Conservation (phyloP, 2,329 filamentous ascomycete genomes). For the Penicillium sclerotigenum region DNA sequence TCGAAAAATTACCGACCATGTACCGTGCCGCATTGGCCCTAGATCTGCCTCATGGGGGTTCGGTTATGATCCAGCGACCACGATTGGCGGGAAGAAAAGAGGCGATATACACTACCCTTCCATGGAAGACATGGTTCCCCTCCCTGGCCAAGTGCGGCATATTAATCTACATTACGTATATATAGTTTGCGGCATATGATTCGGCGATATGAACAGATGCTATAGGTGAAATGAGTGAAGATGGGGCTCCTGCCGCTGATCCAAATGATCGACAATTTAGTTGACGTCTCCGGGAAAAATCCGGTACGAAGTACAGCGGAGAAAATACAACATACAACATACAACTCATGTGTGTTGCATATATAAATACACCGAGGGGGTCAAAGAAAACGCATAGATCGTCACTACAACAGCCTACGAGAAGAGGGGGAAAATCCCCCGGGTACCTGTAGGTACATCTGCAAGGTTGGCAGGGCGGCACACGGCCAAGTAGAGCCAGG, state of each 20-base stretch:
- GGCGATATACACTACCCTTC: not conserved
- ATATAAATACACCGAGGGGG: not conserved
- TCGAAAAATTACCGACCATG: not conserved
- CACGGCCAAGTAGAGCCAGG: conserved; percentile 23
- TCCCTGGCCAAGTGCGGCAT: not conserved
- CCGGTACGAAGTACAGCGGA: not conserved
- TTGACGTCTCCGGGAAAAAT: not conserved
- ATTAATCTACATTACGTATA: not conserved
- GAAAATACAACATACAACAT: not conserved
- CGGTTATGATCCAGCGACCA: not conserved
- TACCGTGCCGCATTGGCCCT: not conserved
- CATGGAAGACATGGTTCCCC: conserved; percentile 1
- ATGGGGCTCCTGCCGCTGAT: conserved; percentile 3
- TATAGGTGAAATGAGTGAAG: not conserved
- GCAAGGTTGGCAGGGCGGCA: conserved; percentile 14
- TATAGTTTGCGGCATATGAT: not conserved
- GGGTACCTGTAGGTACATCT: conserved; percentile 26
- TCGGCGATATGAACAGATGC: not conserved
- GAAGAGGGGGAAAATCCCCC: conserved; percentile 5
- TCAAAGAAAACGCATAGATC: not conserved
- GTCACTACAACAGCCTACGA: not conserved
- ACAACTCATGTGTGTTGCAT: not conserved
- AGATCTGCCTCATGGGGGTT: not conserved
- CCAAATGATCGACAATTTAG: not conserved
- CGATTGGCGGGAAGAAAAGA: conserved; percentile 1